Base-by-base conservation (phyloP, 2,329 filamentous ascomycete genomes). In the Monosporascus sp. region DNA sequence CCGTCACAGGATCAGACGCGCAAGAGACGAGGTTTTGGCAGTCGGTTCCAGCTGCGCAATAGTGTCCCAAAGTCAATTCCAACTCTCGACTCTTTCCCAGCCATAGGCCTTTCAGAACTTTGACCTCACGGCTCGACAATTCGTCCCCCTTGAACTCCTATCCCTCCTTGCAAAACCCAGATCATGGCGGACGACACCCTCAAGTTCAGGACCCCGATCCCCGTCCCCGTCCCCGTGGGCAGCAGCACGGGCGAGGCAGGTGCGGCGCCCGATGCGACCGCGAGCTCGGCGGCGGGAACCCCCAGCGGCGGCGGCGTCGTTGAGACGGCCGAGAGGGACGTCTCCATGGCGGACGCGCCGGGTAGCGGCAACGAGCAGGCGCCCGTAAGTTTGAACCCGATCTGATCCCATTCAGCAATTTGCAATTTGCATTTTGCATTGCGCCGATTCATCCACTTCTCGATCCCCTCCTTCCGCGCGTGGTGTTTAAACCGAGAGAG, bases 281-380 rank as follows among this genome's bases (percentile, higher is more conserved):
- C 49, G 7, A 43, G 37, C 38, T 35, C 53, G 7, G n/a, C 35
- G 6, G 39, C 47, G 38, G 48, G 22, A 6, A 46, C 38, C 20
- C 27, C 47, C 35, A 35, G 50, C 37, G 52, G 54, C 14, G 60
- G 62, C 44, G 58, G 52, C 14, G 50, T 53, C 15, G 54, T 55
- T 44, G 61, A 60, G 46, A 17, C 46, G 1, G 37, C 39, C 49
- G 52, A n/a, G 31, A 65, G 61, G 55, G 75, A 78, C 55, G 58
- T 75, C 37, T 57, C 70, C 2, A 78, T 78, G 76, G 64, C 68
- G 9, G 76, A 78, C 60, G 72, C 65, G 22, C 43, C 43, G n/a
- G 41, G 20, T 37, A 66, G 68, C 43, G 55, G 46, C 48, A 57
- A 60, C 25, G 75, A 77, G 25, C 71, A 73, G 49, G 66, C 70